Conservation (phyloP, 164 flowering plant species). For the Stephania cephalantha region DNA sequence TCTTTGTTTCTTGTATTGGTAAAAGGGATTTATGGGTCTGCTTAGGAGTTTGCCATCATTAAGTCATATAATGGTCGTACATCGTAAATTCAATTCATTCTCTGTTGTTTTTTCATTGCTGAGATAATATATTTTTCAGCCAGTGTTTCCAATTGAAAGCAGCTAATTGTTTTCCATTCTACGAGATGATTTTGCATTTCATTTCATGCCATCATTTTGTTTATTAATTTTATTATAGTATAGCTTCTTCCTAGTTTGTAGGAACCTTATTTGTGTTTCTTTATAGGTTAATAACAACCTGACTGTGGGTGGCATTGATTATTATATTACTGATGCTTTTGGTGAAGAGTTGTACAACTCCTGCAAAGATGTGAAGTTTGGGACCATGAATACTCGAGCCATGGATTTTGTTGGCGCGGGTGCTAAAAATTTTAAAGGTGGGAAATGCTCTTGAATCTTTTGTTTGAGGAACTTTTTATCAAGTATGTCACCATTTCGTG, state of each 20-base stretch:
- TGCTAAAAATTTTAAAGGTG: conserved; percentile 83
- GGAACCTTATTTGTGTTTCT: conserved; percentile 8
- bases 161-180: not conserved
- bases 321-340: conserved; percentile 65
- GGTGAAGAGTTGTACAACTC: conserved; percentile 86
- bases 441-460: conserved; percentile 12
- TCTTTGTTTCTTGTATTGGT: not conserved
- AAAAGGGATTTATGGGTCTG: not conserved
- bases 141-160: not conserved
- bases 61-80: not conserved
- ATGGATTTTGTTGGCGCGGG: conserved; percentile 88
- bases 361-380: conserved; percentile 98
- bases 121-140: not conserved
- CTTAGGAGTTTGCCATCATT: not conserved
- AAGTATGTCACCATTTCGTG: not conserved
- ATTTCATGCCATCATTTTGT: not conserved
- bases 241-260: not conserved
- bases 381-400: conserved; percentile 87
- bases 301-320: conserved; percentile 88
- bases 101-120: not conserved
- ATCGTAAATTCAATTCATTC: not conserved
- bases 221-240: not conserved
- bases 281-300: conserved; percentile 63
- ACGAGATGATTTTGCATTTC: not conserved
- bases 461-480: not conserved